These are phyloP conservation scores for Lactifluus pinguis DNA, from an alignment of 768 basidiomycete species.

Conservation along the genomic window DNA sequence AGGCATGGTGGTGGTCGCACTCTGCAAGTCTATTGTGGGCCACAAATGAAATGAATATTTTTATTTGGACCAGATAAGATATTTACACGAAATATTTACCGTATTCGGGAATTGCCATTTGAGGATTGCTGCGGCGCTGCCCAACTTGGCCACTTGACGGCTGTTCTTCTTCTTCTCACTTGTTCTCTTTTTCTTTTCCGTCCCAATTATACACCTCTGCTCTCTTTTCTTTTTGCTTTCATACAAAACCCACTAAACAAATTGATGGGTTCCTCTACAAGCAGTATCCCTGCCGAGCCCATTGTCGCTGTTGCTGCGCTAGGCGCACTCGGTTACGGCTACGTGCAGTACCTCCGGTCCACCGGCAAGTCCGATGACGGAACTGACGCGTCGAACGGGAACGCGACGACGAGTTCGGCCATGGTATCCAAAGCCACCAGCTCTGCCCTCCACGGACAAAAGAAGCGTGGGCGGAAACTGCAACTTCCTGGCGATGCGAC, in stretches of 20 bases:
- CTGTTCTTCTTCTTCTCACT: background rate
- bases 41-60: no score
- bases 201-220: background rate
- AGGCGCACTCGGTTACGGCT: constrained; percentile 35
- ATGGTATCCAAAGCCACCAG: background rate
- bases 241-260: background rate
- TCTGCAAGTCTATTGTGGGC: no score
- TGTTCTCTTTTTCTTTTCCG: background rate
- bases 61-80: no score
- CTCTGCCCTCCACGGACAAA: constrained; percentile 20
- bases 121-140: no score
- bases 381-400: background rate
- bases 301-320: constrained; percentile 31
- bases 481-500: constrained; percentile 12
- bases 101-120: background rate
- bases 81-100: background rate
- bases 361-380: background rate
- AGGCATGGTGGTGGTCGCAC: no score
- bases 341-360: constrained; percentile 22
- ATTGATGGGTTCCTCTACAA: constrained; percentile 40
- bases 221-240: background rate
- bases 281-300: constrained; percentile 33
- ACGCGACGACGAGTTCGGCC: background rate
- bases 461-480: constrained; percentile 26
- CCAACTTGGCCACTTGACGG: background rate